Base-by-base conservation (phyloP, 345 rosid genomes). In the Bruguiera parviflora region DNA sequence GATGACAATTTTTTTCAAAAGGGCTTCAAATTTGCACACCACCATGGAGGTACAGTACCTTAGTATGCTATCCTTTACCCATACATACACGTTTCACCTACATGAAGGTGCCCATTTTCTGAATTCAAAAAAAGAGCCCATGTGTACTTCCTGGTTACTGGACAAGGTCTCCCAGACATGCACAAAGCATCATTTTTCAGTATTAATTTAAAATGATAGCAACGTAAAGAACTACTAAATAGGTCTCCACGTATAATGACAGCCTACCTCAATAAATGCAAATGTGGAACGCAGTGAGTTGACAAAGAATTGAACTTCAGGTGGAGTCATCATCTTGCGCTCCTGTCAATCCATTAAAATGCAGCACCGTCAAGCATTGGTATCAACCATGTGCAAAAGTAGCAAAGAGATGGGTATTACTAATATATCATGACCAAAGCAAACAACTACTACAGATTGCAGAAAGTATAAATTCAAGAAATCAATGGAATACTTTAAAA, bases 211-310 rank as follows among this genome's bases (percentile, higher is more conserved):
- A 43, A 53, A 31, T 21, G 49, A 55, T 35, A 49, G 21, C 25
- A 53, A 53, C 33, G 27, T 18, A 25, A 33, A 39, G 11, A 49
- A 69, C 27, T 39, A 68, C 61, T 9, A 27, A 56, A 10, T 25
- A 20, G 29, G 53, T 2, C 16, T 39, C 61, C 32, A 49, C 20
- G 27, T 13, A 53, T 3, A 59, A 32, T 11, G 10, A 63, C 33
- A 43, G 25, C 63, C 58, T 37, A 95, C 99, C 96, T 91, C 96
- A 68, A 91, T 79, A 70, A 79, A 81, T 2, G 86, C 72, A 82
- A 91, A 94, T 67, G 92, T 83, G 52, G 91, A 88, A 62, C 96
- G 84, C 81, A 95, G 68, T 3, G 85, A 78, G 76, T 88, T 87
- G 72, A 89, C 96, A 62, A 76, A 94, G 61, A 71, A 68, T 60